A percentile compares a stretch with the other conserved stretches of the same genome.
Evolutionary conservation across 1,284 basidiomycete species (phyloP).

Genomic region (Trametes hirsuta): DNA sequence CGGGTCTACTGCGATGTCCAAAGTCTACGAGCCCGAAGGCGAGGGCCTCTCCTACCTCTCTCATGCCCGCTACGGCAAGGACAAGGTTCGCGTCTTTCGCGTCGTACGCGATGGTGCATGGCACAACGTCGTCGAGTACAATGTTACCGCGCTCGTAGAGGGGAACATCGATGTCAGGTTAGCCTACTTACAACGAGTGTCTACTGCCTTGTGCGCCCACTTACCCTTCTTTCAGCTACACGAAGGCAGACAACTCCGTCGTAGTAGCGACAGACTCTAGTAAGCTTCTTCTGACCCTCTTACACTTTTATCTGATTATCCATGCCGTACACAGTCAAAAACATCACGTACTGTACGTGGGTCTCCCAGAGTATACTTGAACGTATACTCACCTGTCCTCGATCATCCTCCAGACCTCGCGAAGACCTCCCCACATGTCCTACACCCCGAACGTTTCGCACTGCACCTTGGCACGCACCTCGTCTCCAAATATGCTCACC

Average conservation of each 20-base stretch:
- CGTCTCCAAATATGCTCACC: slow-evolving; percentile 82
- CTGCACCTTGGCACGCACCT: slow-evolving; percentile 87
- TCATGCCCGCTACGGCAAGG: slow-evolving; percentile 81
- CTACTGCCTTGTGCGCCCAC: background rate
- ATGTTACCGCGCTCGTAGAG: slow-evolving; percentile 77
- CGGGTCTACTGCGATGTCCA: background rate
- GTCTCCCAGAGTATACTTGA: background rate
- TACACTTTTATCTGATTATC: background rate
- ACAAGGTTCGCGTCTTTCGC: slow-evolving; percentile 83
- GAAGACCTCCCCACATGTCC: slow-evolving; percentile 84
- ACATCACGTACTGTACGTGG: slow-evolving; percentile 83
- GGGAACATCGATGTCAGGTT: slow-evolving; percentile 78
- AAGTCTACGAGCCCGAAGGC: slow-evolving; percentile 12
- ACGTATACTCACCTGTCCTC: background rate
- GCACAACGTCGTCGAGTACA: slow-evolving; percentile 83
- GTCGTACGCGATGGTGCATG: slow-evolving; percentile 74
- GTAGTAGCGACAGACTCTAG: slow-evolving; percentile 90
- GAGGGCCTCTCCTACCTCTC: slow-evolving; percentile 38
- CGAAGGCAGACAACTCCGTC: slow-evolving; percentile 81
- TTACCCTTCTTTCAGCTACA: slow-evolving; percentile 57
- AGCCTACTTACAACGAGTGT: slow-evolving; percentile 17
- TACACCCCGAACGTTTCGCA: slow-evolving; percentile 85
- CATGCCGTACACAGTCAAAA: slow-evolving; percentile 70
- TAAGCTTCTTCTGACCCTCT: slow-evolving; percentile 41
- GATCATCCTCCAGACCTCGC: slow-evolving; percentile 63